Conservation (phyloP, 1,284 basidiomycete genomes). For the Violaceomyces palustris region DNA sequence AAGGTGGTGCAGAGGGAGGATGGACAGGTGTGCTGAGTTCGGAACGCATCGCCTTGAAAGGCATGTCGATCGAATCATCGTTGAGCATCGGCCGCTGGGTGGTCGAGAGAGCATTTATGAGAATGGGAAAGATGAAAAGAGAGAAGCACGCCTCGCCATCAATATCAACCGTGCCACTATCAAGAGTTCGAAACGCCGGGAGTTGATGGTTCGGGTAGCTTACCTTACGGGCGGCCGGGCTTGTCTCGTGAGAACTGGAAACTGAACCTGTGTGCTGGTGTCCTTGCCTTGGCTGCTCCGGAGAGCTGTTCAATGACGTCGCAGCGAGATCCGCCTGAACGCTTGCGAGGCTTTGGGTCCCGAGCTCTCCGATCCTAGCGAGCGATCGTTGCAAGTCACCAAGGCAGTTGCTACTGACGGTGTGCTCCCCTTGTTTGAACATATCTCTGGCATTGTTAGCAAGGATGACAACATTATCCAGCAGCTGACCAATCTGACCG, state of each 20-base stretch:
- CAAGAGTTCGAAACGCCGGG: too few species aligned
- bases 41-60: slow-evolving; percentile 23
- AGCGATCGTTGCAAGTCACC: slow-evolving; percentile 36
- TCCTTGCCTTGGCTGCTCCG: neutral
- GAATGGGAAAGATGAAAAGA: too few species aligned
- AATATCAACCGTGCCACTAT: too few species aligned
- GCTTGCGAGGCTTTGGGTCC: slow-evolving; percentile 25
- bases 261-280: too few species aligned
- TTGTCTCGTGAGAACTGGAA: too few species aligned
- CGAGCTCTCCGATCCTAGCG: slow-evolving; percentile 35
- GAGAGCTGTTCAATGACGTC: neutral
- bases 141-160: too few species aligned
- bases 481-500: slow-evolving; percentile 30
- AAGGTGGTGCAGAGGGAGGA: slow-evolving; percentile 17
- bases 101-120: too few species aligned
- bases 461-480: slow-evolving; percentile 35
- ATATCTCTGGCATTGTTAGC: slow-evolving; percentile 36
- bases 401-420: slow-evolving; percentile 31
- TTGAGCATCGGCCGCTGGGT: slow-evolving; percentile 28
- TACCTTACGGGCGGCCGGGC: too few species aligned
- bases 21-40: slow-evolving; percentile 19
- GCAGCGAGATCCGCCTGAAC: slow-evolving; percentile 1
- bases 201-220: too few species aligned
- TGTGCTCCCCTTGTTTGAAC: slow-evolving; percentile 35
- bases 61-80: slow-evolving; percentile 17